Evolutionary conservation across 805 yeast species (phyloP).

Genomic region (Starmera quercuum): DNA sequence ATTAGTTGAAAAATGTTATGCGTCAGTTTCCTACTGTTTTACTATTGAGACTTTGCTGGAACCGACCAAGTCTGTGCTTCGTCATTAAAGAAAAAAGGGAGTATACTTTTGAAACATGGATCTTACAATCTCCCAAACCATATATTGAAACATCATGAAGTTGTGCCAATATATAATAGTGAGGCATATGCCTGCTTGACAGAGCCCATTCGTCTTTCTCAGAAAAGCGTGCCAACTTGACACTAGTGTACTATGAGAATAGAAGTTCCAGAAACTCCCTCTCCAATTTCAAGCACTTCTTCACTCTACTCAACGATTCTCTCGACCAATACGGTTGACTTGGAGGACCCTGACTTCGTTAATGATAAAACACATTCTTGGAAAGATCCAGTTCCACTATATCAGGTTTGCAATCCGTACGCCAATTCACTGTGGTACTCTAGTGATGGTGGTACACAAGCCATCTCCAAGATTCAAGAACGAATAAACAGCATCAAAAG

Average conservation of each 20-base stretch:
- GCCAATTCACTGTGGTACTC: constrained; percentile 35
- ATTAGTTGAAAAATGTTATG: too few species aligned
- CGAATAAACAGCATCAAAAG: constrained; percentile 7
- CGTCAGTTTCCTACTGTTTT: too few species aligned
- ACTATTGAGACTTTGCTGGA: too few species aligned
- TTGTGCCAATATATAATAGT: too few species aligned
- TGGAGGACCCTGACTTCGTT: not conserved
- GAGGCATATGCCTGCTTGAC: too few species aligned
- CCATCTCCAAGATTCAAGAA: constrained; percentile 23
- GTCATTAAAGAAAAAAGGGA: too few species aligned
- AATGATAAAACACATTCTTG: not conserved
- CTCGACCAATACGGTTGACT: constrained; percentile 1
- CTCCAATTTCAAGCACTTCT: constrained; percentile 4
- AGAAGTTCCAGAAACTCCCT: not conserved
- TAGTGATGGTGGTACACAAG: constrained; percentile 27
- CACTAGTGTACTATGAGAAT: not conserved
- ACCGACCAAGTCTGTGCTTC: too few species aligned
- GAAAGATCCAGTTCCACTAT: constrained; percentile 1
- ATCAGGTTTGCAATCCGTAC: constrained; percentile 27
- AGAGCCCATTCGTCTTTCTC: too few species aligned
- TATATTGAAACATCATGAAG: too few species aligned
- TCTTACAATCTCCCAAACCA: too few species aligned
- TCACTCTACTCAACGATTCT: constrained; percentile 5
- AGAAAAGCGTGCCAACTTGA: too few species aligned
- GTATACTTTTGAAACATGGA: too few species aligned